Evolutionary conservation across 2,329 filamentous ascomycete species (phyloP), one percentile per base, ranked within the genome.

Genomic region (Ophiocordyceps polyrhachis-furcata): DNA sequence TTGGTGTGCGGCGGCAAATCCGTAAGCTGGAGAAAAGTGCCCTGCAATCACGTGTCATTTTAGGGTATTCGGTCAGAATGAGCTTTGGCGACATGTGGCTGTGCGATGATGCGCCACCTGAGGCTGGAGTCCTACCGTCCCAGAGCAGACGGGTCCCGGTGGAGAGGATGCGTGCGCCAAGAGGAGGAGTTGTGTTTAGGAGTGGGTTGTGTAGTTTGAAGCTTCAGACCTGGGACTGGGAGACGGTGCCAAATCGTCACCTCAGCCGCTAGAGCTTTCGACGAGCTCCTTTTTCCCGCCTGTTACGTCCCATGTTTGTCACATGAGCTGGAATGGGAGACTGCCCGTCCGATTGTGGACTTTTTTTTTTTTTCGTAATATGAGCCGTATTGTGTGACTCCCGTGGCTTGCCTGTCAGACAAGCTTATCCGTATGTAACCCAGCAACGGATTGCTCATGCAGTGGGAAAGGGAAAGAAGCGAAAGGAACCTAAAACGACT

Each of bases 41-140:
- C 60, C 61, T 62, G 46, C 23, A 29, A 47, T 63, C 61, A 63
- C 60, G 61, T 63, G 61, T 20, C 19, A 12, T 17, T 19, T 52
- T 60, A 61, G 60, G 59, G 59, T 52, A 55, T 31, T 45, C 31
- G 15, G 42, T 29, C 14, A 21, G 17, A 7, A 6, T 9, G 42
- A 11, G 3, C 5, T 17, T 19, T 11, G 25, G 6, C 5, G 7
- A 11, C 17, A 23, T 29, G 46, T 46, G 47, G 47, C 47, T 47
- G 32, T 15, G 19, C 38, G 5, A 15, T n/a, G 43, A 44, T 23
- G 43, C 40, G 48, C 48, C 47, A 21, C 37, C 29, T 46, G 44
- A 46, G 49, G 45, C 47, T 45, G 15, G 15, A 4, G 9, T 7
- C 9, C 25, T 9, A 11, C 9, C n/a, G n/a, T n/a, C n/a, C n/a